Base-by-base conservation (phyloP, 1,284 basidiomycete species). In the Cutaneotrichosporon mucoides region DNA sequence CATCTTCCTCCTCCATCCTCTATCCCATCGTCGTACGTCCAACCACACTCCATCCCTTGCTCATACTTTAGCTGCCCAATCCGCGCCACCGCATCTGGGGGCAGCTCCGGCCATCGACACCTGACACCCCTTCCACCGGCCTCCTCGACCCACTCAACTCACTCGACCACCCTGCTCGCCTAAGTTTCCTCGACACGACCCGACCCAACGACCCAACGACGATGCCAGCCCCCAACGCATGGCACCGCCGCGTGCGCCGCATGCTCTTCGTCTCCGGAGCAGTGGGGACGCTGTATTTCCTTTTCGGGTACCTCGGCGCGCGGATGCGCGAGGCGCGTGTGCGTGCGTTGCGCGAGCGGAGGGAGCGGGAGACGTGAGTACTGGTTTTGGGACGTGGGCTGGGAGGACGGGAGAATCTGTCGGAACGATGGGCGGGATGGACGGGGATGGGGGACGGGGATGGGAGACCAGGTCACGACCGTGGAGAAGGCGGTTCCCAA, bases 281-380 rank as follows among this genome's bases (percentile, higher is more conserved):
- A 9, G 68, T 66, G 16, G 69, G 70, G n/a, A 71, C 71, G 2
- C 53, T 71, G 41, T 77, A 73, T 56, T 62, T 75, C 56, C 58
- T 75, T 43, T 56, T 67, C 46, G 61, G 62, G 2, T 77, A 75
- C 55, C 49, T 70, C 13, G 44, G 70, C 4, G 72, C 73, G 40
- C 62, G 75, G 34, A 64, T 75, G 64, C 64, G 70, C 34, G 72
- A 73, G 46, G 69, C 69, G 7, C 60, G 72, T 8, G 41, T 76
- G 3, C 65, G 64, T 37, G 68, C 72, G 3, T 41, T 71, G 24
- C 71, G 68, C 48, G 75, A 76, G 48, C 64, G 67, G 15, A 65
- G 66, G 24, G 69, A 71, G 42, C 51, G 58, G 15, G 72, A 75
- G 52, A 60, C 71, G 75, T 75, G 53, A 64, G 75, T 65, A 5